phyloP scores from a whole-genome alignment of 2,329 filamentous ascomycete genomes.

The Penicillium vulpinum region DNA sequence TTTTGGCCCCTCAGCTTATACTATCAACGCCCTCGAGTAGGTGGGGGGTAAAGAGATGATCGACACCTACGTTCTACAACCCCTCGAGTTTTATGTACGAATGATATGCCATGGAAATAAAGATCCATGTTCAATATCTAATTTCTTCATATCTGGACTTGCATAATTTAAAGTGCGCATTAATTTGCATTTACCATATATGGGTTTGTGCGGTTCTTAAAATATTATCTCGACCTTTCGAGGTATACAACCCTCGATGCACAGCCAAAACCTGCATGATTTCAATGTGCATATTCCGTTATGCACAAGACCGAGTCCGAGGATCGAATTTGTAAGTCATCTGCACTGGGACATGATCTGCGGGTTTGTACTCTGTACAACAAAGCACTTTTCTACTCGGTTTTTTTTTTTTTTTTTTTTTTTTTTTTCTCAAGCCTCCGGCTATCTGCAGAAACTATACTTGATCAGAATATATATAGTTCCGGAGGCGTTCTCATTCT shows the following conservation, averaged over 20 bases:
- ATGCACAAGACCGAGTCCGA: conserved; percentile 5
- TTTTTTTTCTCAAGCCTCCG: conserved; percentile 1
- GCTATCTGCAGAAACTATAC: conserved; percentile 1
- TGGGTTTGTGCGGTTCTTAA: not conserved
- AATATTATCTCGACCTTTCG: not conserved
- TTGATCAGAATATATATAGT: not conserved
- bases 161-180: not conserved
- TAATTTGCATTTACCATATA: not conserved
- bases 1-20: not conserved
- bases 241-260: not conserved
- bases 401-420: no score
- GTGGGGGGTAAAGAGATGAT: not conserved
- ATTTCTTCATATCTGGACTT: not conserved
- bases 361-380: conserved; percentile 9
- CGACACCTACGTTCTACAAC: not conserved
- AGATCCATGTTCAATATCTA: conserved; percentile 8
- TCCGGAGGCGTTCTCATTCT: not conserved
- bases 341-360: conserved; percentile 20
- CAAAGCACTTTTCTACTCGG: conserved; percentile 4
- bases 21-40: not conserved
- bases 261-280: conserved; percentile 4
- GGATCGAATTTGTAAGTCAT: conserved; percentile 22
- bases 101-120: conserved; percentile 17
- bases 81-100: conserved; percentile 1
- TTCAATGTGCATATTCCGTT: conserved; percentile 7